A percentile compares a stretch with the other conserved stretches of the same genome.
phyloP scores from a whole-genome alignment of 2,329 filamentous ascomycete genomes.

The Alternaria sp. region DNA sequence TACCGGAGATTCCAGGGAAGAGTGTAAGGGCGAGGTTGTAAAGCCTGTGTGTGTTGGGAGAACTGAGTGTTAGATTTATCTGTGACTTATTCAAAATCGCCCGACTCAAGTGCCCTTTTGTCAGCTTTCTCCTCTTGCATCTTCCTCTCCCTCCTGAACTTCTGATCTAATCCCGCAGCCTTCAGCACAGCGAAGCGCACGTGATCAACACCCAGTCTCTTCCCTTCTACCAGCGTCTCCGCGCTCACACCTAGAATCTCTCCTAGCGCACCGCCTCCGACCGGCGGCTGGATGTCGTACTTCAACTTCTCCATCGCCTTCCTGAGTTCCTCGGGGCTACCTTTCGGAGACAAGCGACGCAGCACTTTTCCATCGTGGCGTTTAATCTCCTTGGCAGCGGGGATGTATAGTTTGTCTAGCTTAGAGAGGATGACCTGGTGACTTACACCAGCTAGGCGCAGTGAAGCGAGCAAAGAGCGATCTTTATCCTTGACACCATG shows the following conservation, averaged over 20 bases:
- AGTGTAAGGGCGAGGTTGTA: neutral
- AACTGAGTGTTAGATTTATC: neutral
- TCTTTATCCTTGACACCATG: constrained; percentile 71
- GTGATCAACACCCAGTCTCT: constrained; percentile 65
- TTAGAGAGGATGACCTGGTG: constrained; percentile 73
- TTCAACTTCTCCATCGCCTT: constrained; percentile 46
- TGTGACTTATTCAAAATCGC: neutral
- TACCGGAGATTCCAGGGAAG: neutral
- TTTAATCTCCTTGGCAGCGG: constrained; percentile 23
- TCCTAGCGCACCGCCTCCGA: constrained; percentile 53
- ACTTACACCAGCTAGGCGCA: constrained; percentile 63
- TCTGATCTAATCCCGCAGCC: constrained; percentile 51
- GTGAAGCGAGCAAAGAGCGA: constrained; percentile 60
- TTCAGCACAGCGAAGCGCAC: constrained; percentile 69
- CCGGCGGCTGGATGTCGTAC: constrained; percentile 44
- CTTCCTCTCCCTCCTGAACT: constrained; percentile 1
- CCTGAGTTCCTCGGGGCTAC: constrained; percentile 54
- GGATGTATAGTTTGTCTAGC: constrained; percentile 57
- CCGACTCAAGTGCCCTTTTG: neutral
- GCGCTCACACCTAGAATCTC: constrained; percentile 68
- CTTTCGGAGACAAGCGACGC: constrained; percentile 23
- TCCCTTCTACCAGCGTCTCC: constrained; percentile 55
- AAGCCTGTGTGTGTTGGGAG: neutral
- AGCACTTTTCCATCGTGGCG: constrained; percentile 19
- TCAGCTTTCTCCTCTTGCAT: neutral